Evolutionary conservation across 2,329 filamentous ascomycete species (phyloP), one percentile per base, ranked within the genome.

Genomic region (Cytospora piceicola): DNA sequence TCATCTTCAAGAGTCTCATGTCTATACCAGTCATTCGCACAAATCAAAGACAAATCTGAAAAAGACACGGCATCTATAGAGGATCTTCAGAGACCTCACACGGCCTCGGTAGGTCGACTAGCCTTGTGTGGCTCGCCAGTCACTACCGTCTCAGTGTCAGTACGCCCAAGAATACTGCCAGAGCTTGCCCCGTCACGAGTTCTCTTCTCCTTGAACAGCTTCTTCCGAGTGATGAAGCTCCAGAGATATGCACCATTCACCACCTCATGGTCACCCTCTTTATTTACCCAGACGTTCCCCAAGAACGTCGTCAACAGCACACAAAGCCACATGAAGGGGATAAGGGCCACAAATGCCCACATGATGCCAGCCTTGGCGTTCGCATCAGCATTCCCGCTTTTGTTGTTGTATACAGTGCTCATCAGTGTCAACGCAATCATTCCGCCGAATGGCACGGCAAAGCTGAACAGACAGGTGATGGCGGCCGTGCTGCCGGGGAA

Each of bases 361-460:
- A 87, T 85, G n/a, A 90, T 85, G 0, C 86, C 88, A 66, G 80
- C 81, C 69, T 71, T 64, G 14, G 61, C 65, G 27, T 70, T 61
- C 27, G 36, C 42, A 30, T 69, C 64, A 36, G 66, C 24, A n/a
- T 20, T n/a, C n/a, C 64, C 71, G 64, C 66, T 68, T 52, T 62
- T 77, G 68, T 91, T 91, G 72, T 90, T 89, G 74, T 90, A 90
- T 1, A 91, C 87, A 11, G 84, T 82, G 17, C 87, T 83, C 88
- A 91, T 90, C 70, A 91, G 81, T 0, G 88, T 89, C 55, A 90
- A 78, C 0, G 84, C 84, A 3, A 91, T 75, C 0, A 88, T 90
- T 15, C 89, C 88, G 4, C 89, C 88, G 29, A 91, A 83, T 0
- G 87, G 85, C 20, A 85, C 66, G 2, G 86, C 81, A 61, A 91